Percentiles rank a stretch among this genome's conserved stretches.
Evolutionary conservation across 805 yeast genomes (phyloP).

Genomic region (Kregervanrija pseudodelftensis): DNA sequence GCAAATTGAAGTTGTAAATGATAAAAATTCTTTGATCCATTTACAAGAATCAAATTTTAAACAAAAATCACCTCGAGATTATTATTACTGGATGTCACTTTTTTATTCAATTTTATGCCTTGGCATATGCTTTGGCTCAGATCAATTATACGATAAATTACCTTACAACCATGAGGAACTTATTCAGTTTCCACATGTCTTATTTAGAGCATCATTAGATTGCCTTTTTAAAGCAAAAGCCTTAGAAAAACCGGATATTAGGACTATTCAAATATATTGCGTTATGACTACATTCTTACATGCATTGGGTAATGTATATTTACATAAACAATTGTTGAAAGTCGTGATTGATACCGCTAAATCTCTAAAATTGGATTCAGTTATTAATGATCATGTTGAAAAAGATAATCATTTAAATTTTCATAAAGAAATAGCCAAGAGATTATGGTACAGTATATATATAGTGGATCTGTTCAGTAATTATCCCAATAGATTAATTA

Average conservation of each 20-base stretch:
- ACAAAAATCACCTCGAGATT: conserved; percentile 9
- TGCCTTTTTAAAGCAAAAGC: conserved; percentile 17
- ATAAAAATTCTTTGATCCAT: conserved; percentile 8
- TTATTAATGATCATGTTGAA: conserved; percentile 8
- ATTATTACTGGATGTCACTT: conserved; percentile 21
- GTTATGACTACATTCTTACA: conserved; percentile 20
- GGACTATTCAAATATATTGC: conserved; percentile 19
- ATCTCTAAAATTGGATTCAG: conserved; percentile 2
- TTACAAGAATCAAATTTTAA: background rate
- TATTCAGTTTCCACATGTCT: conserved; percentile 11
- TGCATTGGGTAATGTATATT: conserved; percentile 18
- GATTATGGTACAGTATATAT: conserved; percentile 20
- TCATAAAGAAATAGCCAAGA: conserved; percentile 16
- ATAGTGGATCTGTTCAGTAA: conserved; percentile 21
- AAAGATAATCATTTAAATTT: conserved; percentile 5
- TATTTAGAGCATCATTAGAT: conserved; percentile 18
- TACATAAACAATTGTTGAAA: conserved; percentile 15
- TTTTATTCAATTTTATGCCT: conserved; percentile 18
- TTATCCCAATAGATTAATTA: conserved; percentile 17
- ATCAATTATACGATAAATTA: conserved; percentile 6
- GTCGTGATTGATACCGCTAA: conserved; percentile 16
- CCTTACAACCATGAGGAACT: conserved; percentile 11
- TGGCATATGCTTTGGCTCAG: conserved; percentile 18
- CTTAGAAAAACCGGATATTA: conserved; percentile 18
- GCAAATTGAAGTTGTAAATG: conserved; percentile 5